Percentiles rank a stretch among this genome's conserved stretches.
phyloP scores from a whole-genome alignment of 2,329 filamentous ascomycete genomes.

The Kalaharituber pfeilii region DNA sequence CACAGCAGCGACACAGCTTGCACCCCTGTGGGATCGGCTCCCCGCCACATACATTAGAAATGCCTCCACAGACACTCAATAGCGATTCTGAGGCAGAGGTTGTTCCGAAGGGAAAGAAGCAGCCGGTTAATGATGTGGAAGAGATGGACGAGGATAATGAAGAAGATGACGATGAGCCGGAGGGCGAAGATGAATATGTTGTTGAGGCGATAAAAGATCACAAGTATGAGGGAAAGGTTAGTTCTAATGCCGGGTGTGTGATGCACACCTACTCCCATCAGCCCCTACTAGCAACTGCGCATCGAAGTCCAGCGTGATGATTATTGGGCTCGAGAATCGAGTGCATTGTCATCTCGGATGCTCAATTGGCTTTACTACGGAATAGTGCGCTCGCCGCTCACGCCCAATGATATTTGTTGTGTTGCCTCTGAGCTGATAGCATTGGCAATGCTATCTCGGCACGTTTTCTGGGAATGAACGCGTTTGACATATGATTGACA shows the following conservation, averaged over 20 bases:
- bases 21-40: neutral
- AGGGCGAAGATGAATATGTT: constrained; percentile 35
- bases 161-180: constrained; percentile 33
- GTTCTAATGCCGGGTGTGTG: constrained; percentile 16
- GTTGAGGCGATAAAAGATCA: constrained; percentile 59
- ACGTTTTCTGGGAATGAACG: too few relatives aligned
- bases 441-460: too few relatives aligned
- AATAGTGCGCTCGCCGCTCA: too few relatives aligned
- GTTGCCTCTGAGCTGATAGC: too few relatives aligned
- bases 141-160: constrained; percentile 27
- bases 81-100: neutral
- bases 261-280: neutral
- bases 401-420: too few relatives aligned
- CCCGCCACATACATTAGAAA: neutral
- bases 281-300: too few relatives aligned
- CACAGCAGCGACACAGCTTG: too few relatives aligned
- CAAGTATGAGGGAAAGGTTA: constrained; percentile 40
- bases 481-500: neutral
- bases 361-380: too few relatives aligned
- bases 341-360: too few relatives aligned
- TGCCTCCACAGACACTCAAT: neutral
- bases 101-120: neutral
- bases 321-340: too few relatives aligned
- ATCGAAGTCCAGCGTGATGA: too few relatives aligned
- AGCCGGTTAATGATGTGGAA: constrained; percentile 22